These are phyloP conservation scores for Vachellia collinsii DNA, from an alignment of 306 rosid genomes.

Conservation along the genomic window DNA sequence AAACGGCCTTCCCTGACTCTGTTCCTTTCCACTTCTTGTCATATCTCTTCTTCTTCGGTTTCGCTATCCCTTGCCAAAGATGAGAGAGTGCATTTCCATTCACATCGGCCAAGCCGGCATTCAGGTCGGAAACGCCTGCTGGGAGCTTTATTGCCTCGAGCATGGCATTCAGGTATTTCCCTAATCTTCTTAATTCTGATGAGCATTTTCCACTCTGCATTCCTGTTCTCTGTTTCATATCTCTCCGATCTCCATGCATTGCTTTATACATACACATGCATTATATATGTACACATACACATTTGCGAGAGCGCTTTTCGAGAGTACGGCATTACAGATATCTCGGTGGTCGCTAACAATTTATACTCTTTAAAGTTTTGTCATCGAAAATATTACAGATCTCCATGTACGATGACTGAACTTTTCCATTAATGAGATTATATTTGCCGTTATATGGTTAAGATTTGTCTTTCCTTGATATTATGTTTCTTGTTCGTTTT, in stretches of 20 bases:
- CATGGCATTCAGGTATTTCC: too few relatives aligned
- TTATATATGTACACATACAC: too few relatives aligned
- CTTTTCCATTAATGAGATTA: neutral
- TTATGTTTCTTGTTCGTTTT: neutral
- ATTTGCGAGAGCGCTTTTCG: neutral
- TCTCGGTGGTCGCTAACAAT: too few relatives aligned
- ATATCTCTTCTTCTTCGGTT: neutral
- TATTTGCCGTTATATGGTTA: neutral
- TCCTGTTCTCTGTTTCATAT: neutral
- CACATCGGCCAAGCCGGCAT: too few relatives aligned
- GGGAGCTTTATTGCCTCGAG: too few relatives aligned
- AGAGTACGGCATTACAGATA: neutral
- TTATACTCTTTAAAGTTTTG: too few relatives aligned
- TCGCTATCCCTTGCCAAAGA: neutral
- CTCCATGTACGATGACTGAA: neutral
- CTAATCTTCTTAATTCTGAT: neutral
- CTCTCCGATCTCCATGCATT: neutral
- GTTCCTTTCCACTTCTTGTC: neutral
- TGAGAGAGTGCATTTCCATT: too few relatives aligned
- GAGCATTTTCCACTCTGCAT: neutral
- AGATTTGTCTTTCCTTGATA: neutral
- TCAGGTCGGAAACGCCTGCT: too few relatives aligned
- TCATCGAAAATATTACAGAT: neutral
- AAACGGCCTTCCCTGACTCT: conserved; percentile 47
- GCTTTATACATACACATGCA: too few relatives aligned